These are phyloP conservation scores for Coemansia sp. DNA, from an alignment of 192 early-diverging fungal species.

Conservation along the genomic window DNA sequence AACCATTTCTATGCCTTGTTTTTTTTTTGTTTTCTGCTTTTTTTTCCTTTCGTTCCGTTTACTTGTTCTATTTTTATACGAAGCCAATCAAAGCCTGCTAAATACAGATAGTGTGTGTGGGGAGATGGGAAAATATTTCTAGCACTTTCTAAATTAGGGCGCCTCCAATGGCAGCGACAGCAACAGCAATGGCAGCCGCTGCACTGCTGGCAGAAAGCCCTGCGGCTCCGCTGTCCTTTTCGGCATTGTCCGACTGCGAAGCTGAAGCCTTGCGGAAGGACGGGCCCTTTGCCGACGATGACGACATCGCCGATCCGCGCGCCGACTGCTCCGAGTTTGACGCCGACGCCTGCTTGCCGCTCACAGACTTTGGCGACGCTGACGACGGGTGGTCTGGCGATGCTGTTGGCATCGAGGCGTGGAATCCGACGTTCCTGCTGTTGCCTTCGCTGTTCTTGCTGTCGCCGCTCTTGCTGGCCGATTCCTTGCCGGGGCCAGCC, in stretches of 20 bases:
- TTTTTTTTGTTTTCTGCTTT: no score
- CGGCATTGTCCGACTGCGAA: background rate
- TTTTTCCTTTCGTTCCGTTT: background rate
- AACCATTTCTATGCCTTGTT: no score
- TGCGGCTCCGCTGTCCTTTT: constrained; percentile 2
- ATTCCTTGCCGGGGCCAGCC: constrained; percentile 13
- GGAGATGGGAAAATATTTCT: background rate
- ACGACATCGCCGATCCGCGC: background rate
- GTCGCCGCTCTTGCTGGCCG: background rate
- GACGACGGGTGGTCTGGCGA: background rate
- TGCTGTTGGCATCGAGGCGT: constrained; percentile 9
- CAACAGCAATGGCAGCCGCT: background rate
- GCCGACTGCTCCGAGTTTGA: background rate
- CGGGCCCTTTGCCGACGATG: background rate
- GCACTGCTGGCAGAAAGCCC: background rate
- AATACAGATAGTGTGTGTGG: background rate
- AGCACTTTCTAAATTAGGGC: constrained; percentile 1
- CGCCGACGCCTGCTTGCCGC: background rate
- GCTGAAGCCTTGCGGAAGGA: background rate
- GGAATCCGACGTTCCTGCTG: background rate
- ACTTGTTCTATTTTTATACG: background rate
- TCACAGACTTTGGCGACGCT: background rate
- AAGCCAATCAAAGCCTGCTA: background rate
- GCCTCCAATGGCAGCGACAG: constrained; percentile 1
- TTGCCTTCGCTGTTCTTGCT: background rate